Evolutionary conservation across 164 flowering plant genomes (phyloP), one percentile per base, ranked within the genome.

Genomic region (Akebia trifoliata): DNA sequence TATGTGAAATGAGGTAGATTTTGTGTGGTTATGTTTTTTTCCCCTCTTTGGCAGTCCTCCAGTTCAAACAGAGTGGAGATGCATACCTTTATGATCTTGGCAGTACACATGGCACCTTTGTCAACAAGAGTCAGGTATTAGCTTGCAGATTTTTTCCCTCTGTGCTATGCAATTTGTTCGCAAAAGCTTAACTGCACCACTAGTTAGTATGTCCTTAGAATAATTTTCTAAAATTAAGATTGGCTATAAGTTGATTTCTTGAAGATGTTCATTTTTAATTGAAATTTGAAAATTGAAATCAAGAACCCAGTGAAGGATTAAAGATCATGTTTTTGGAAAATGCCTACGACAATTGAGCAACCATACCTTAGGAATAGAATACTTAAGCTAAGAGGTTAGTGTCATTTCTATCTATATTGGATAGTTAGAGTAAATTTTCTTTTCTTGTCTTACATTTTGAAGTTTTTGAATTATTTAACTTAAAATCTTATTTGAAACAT

Each of bases 1-100:
- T n/a, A n/a, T n/a, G n/a, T n/a, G n/a, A n/a, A n/a, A n/a, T n/a
- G n/a, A n/a, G n/a, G n/a, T n/a, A n/a, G n/a, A n/a, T n/a, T n/a
- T n/a, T 48, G 25, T 29, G 2, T 0, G 7, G 4, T 9, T 10
- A 20, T 49, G 15, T 15, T 47, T 42, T 25, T 25, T 47, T 50
- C 25, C 72, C 26, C 47, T 35, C 8, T 59, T 74, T 71, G 25
- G 55, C 69, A 90, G 99, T 94, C 69, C 66, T 94, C 25, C 99
- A 94, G 72, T 94, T 81, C 67, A 87, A 78, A 57, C 73, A 76
- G 45, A 73, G 62, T 69, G 94, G 92, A 55, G 82, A 72, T 37
- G 90, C 94, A 4, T 94, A 78, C 56, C 66, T 94, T 18, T 90
- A 86, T 72, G 99, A 94, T 68, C 83, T 87, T 62, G 94, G 85